Percentiles rank a stretch among this genome's conserved stretches.
Evolutionary conservation across 176 grass and related monocot species (phyloP).

Genomic region (Miscanthus lutarioriparius): DNA sequence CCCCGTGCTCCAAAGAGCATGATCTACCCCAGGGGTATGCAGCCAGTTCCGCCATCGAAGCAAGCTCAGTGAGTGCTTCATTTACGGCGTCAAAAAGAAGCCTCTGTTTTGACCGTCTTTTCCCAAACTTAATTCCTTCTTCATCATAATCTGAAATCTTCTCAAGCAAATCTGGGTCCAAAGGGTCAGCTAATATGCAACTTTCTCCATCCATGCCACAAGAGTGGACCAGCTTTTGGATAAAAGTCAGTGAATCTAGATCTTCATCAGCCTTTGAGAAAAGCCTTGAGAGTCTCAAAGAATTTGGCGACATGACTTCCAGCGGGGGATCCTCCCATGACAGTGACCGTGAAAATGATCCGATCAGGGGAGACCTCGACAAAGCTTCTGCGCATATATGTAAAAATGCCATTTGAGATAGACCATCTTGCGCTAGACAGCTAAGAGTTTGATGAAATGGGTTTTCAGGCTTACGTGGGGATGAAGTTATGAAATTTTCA

Average conservation of each 20-base stretch:
- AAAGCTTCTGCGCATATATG: conserved; percentile 64
- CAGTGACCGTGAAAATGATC: conserved; percentile 73
- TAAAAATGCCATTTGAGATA: conserved; percentile 25
- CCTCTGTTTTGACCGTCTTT: conserved; percentile 45
- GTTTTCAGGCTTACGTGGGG: conserved; percentile 67
- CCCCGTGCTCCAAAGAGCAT: conserved; percentile 19
- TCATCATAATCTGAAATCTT: conserved; percentile 49
- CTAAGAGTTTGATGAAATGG: conserved; percentile 14
- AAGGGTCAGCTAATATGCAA: conserved; percentile 54
- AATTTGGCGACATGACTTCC: conserved; percentile 69
- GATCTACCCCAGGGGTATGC: conserved; percentile 57
- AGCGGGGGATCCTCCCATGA: conserved; percentile 55
- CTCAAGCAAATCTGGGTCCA: conserved; percentile 56
- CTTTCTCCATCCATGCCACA: conserved; percentile 50
- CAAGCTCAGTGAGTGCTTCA: conserved; percentile 66
- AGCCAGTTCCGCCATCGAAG: conserved; percentile 38
- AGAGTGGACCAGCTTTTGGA: conserved; percentile 61
- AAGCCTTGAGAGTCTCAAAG: conserved; percentile 68
- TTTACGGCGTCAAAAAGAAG: conserved; percentile 80
- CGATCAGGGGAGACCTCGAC: conserved; percentile 73
- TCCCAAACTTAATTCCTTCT: conserved; percentile 35
- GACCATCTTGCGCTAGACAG: neutral
- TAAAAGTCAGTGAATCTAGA: conserved; percentile 59
- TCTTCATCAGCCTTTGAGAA: conserved; percentile 91
- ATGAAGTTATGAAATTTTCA: conserved; percentile 44